Conservation (phyloP, 139 green algal species). For the Tetradesmus lagerheimii region DNA sequence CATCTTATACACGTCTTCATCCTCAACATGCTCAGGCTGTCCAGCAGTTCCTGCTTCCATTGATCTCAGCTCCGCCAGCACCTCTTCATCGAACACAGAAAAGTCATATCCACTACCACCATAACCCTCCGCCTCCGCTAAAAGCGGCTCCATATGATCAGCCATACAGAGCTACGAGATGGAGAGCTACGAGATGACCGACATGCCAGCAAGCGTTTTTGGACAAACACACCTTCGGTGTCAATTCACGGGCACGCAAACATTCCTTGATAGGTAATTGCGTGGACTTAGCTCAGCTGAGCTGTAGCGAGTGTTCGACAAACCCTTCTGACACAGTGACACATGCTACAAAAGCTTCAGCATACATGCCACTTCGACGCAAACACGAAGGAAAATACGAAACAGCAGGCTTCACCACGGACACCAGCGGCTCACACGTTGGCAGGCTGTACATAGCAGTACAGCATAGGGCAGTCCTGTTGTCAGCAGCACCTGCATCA, state of each 20-base stretch:
- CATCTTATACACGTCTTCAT: constrained; percentile 44
- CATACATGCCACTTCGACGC: too few relatives aligned
- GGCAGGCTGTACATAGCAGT: neutral
- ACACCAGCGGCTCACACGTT: too few relatives aligned
- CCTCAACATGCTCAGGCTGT: constrained; percentile 30
- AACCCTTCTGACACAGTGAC: too few relatives aligned
- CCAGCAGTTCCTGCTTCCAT: constrained; percentile 19
- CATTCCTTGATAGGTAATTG: too few relatives aligned
- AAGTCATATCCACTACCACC: neutral
- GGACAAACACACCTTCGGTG: too few relatives aligned
- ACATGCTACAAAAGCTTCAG: too few relatives aligned
- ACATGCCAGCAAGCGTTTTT: neutral
- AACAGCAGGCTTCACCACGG: too few relatives aligned
- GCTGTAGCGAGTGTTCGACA: too few relatives aligned
- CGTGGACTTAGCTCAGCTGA: too few relatives aligned
- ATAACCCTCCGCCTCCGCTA: constrained; percentile 21
- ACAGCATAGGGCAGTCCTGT: neutral
- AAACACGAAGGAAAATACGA: too few relatives aligned
- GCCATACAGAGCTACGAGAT: neutral
- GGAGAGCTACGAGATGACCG: neutral
- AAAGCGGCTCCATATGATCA: constrained; percentile 9
- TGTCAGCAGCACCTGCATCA: neutral
- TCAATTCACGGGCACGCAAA: too few relatives aligned
- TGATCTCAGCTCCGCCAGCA: constrained; percentile 35
- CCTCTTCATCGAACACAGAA: neutral